Base-by-base conservation (phyloP, 164 flowering plant genomes). In the Protea cynaroides region DNA sequence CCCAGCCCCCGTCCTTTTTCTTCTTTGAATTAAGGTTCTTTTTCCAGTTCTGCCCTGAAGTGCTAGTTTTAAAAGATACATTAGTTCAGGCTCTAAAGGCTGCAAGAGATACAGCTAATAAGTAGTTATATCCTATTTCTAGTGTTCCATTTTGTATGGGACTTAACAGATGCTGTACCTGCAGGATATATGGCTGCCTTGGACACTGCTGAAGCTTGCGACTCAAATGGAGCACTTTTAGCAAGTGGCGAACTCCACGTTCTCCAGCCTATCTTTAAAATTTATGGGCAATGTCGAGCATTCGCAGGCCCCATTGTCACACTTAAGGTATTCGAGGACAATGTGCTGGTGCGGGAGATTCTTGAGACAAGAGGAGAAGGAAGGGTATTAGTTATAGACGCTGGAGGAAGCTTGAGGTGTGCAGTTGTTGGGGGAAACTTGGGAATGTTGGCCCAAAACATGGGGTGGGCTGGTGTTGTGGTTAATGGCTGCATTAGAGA, bases 401-500 rank as follows among this genome's bases (percentile, higher is more conserved):
- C 92, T 17, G 90, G 87, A 12, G 92, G 86, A 10, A 89, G 96
- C 82, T 71, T 67, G 74, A 79, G 90, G 68, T 86, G 92, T 68
- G 92, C 96, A 7, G 37, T 89, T 38, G 69, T 89, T 25, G 96
- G 92, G 17, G 92, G 96, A 24, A 86, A 86, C 61, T 72, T 87
- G 58, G 88, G 77, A 23, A 85, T 74, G 23, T 75, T 82, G 71
- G 96, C 90, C 51, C 88, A 83, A 49, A 82, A 79, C 61, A 83
- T 67, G 72, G 86, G 90, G 19, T 89, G 96, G 96, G 64, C 80
- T 22, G 92, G 90, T 4, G 75, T 86, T 60, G 75, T 89, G 8
- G 87, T 89, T 8, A 83, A 89, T 60, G 92, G 92, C 4, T 86
- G 92, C 71, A 71, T 89, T 7, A 78, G 90, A 69, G 92, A 89